These are phyloP conservation scores for Paracoccidioides brasiliensis DNA, from an alignment of 2,329 filamentous ascomycete species.

Conservation along the genomic window DNA sequence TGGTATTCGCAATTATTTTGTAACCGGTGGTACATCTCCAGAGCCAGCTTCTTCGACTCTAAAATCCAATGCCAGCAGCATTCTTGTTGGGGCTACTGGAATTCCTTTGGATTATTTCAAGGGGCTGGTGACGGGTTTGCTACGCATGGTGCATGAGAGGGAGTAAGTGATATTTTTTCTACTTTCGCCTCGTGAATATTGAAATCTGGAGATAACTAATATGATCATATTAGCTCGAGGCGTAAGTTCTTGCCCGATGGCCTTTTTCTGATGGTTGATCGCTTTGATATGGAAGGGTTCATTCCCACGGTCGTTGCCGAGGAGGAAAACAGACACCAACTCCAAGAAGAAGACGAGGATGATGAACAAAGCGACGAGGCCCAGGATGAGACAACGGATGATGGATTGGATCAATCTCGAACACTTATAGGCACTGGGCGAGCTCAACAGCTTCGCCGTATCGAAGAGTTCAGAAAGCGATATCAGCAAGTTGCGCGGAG, in stretches of 20 bases:
- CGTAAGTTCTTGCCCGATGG: slow-evolving; percentile 67
- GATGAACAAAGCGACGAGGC: slow-evolving; percentile 41
- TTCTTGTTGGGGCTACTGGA: slow-evolving; percentile 51
- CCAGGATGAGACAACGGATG: slow-evolving; percentile 22
- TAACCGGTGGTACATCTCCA: slow-evolving; percentile 13
- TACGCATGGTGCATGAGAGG: slow-evolving; percentile 82
- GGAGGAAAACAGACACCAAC: slow-evolving; percentile 61
- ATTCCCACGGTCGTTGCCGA: slow-evolving; percentile 76
- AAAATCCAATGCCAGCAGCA: slow-evolving; percentile 29
- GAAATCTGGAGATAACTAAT: too few species aligned
- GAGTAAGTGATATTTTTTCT: slow-evolving; percentile 38
- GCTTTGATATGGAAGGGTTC: slow-evolving; percentile 79
- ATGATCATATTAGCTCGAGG: slow-evolving; percentile 44
- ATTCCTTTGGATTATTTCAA: slow-evolving; percentile 69
- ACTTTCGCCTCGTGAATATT: too few species aligned
- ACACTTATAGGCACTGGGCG: slow-evolving; percentile 44
- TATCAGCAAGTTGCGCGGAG: slow-evolving; percentile 55
- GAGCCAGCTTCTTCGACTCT: slow-evolving; percentile 20
- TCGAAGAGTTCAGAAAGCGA: slow-evolving; percentile 50
- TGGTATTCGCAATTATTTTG: slow-evolving; percentile 37
- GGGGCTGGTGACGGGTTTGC: slow-evolving; percentile 61
- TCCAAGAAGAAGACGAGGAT: slow-evolving; percentile 50
- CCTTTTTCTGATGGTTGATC: slow-evolving; percentile 88
- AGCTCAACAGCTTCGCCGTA: slow-evolving; percentile 47
- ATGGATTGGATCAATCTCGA: slow-evolving; percentile 22